Base-by-base conservation (phyloP, 2,329 filamentous ascomycete species). In the Paraphaeosphaeria minitans region DNA sequence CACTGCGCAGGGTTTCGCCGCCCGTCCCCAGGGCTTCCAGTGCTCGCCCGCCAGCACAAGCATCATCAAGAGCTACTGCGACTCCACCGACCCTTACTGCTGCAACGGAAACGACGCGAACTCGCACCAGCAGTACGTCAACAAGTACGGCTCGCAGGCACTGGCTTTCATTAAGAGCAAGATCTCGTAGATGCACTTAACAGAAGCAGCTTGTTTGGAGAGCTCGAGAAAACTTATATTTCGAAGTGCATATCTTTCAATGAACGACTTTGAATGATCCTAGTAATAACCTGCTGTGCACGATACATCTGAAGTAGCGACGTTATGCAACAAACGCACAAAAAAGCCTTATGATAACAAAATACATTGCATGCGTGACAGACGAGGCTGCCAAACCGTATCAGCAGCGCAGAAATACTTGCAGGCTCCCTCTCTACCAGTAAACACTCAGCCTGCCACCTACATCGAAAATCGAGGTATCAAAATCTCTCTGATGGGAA, bases 51-150 rank as follows among this genome's bases (percentile, higher is more conserved):
- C 84, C 5, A 80, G 62, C 10, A 79, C 79, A 37, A 80, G 74
- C 69, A 86, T 84, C 66, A 84, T 89, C 65, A 78, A 87, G 76
- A 86, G 84, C 4, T 89, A 89, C 79, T 89, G 87, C 72, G 87
- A 90, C 65, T 77, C 82, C 4, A 68, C 83, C 3, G 87, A 89
- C 62, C 86, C 86, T 0, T 89, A 87, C 77, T 89, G 87, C 81
- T 89, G 86, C 75, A 87, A 83, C 43, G 87, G 87, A 50, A 87
- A 82, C 66, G 80, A 89, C 59, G 79, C 81, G 27, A 82, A 83
- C 66, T 80, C 83, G 7, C 87, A 89, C 72, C 84, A 88, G 71
- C 82, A 85, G 51, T 89, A 90, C 59, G 86, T 84, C 2, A 76
- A 71, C 60, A 84, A 84, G 65, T 89, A 90, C 60, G 87, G 87